Conservation (phyloP, 176 grass and related monocot species). For the Carex kokanica region DNA sequence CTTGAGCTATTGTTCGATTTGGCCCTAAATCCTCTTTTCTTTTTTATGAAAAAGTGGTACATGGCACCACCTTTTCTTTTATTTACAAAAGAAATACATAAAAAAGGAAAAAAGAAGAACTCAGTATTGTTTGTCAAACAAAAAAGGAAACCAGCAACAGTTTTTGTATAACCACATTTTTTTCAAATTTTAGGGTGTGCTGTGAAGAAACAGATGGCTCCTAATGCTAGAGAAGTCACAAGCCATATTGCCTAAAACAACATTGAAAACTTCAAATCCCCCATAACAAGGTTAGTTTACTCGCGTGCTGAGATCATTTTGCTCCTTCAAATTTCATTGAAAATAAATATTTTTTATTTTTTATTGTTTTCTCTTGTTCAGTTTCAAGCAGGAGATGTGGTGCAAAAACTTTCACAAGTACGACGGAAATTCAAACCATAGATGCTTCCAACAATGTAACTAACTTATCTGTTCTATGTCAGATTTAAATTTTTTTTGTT, state of each 20-base stretch:
- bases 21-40: background rate
- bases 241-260: conserved; percentile 43
- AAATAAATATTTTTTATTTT: background rate
- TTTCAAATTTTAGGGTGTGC: background rate
- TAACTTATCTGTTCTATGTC: background rate
- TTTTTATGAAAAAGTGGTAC: background rate
- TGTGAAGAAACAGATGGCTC: conserved; percentile 44
- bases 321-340: background rate
- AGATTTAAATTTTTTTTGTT: background rate
- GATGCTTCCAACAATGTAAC: conserved; percentile 42
- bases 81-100: background rate
- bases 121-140: background rate
- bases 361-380: background rate
- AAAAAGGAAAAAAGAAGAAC: background rate
- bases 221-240: conserved; percentile 34
- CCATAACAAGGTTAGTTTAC: conserved; percentile 25
- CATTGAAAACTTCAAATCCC: conserved; percentile 30
- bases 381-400: conserved; percentile 37
- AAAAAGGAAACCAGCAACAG: too few relatives aligned
- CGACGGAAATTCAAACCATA: conserved; percentile 34
- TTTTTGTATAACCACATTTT: background rate
- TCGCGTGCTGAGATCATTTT: background rate
- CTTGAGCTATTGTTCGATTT: background rate
- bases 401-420: conserved; percentile 45
- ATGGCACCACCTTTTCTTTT: background rate